Evolutionary conservation across 2,329 filamentous ascomycete genomes (phyloP).

Genomic region (Hymenoscyphus repandus): DNA sequence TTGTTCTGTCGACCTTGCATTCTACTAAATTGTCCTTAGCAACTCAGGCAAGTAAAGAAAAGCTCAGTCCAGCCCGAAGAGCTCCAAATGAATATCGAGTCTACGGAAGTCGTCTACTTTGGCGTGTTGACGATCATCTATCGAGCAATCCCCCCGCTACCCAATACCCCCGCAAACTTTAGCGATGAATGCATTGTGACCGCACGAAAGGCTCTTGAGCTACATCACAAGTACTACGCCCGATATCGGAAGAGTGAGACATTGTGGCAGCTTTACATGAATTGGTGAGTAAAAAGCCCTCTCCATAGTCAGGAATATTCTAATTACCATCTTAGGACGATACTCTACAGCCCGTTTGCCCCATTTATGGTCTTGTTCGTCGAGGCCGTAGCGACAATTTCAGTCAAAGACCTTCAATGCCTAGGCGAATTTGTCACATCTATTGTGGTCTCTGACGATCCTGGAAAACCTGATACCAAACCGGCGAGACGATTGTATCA

Average conservation of each 20-base stretch:
- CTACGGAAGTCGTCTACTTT: conserved; percentile 10
- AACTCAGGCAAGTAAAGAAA: neutral
- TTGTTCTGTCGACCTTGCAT: neutral
- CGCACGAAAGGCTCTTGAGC: conserved; percentile 12
- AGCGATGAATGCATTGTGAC: conserved; percentile 13
- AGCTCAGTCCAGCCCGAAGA: neutral
- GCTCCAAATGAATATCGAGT: conserved; percentile 13
- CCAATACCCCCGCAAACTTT: conserved; percentile 8
- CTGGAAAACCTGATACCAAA: conserved; percentile 12
- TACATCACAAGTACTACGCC: conserved; percentile 6
- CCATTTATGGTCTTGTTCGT: conserved; percentile 19
- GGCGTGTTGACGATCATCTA: conserved; percentile 15
- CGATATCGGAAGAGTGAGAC: neutral
- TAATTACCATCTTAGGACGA: neutral
- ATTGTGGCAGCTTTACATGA: conserved; percentile 12
- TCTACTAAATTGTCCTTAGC: neutral
- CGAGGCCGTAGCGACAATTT: conserved; percentile 30
- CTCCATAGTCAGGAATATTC: neutral
- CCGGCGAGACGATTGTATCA: neutral
- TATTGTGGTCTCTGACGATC: conserved; percentile 27
- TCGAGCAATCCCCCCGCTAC: conserved; percentile 12
- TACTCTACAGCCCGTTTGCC: conserved; percentile 16
- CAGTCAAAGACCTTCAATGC: conserved; percentile 36
- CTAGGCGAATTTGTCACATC: conserved; percentile 41
- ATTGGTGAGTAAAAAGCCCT: conserved; percentile 6